Evolutionary conservation across 331 rosid genomes (phyloP).

Genomic region (Cydonia oblonga): DNA sequence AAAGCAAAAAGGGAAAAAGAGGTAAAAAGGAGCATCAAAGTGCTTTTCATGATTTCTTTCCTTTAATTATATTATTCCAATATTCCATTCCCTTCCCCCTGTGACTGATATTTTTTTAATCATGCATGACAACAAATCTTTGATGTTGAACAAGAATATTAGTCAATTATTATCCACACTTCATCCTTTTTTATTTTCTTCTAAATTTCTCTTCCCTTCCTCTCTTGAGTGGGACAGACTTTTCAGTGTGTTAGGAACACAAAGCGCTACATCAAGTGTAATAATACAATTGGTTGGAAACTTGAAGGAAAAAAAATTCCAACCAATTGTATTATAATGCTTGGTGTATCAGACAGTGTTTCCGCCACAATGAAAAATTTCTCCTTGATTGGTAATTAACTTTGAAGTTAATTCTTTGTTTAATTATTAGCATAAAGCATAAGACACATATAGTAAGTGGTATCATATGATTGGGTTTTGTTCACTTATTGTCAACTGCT

Average conservation of each 20-base stretch:
- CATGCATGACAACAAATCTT: background rate
- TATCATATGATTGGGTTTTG: background rate
- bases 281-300: too few relatives aligned
- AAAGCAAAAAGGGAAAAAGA: background rate
- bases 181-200: too few relatives aligned
- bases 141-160: background rate
- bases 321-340: too few relatives aligned
- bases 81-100: background rate
- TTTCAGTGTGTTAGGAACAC: accelerated
- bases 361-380: too few relatives aligned
- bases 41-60: background rate
- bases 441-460: background rate
- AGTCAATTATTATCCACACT: background rate
- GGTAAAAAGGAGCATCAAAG: background rate
- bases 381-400: background rate
- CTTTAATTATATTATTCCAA: background rate
- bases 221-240: background rate
- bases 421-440: background rate
- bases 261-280: too few relatives aligned
- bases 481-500: background rate
- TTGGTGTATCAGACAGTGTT: too few relatives aligned
- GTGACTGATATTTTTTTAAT: background rate
- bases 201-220: background rate
- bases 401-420: background rate
- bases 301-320: too few relatives aligned